Percentiles rank a stretch among this genome's conserved stretches.
Evolutionary conservation across 306 rosid genomes (phyloP).

Genomic region (Quercus variabilis): DNA sequence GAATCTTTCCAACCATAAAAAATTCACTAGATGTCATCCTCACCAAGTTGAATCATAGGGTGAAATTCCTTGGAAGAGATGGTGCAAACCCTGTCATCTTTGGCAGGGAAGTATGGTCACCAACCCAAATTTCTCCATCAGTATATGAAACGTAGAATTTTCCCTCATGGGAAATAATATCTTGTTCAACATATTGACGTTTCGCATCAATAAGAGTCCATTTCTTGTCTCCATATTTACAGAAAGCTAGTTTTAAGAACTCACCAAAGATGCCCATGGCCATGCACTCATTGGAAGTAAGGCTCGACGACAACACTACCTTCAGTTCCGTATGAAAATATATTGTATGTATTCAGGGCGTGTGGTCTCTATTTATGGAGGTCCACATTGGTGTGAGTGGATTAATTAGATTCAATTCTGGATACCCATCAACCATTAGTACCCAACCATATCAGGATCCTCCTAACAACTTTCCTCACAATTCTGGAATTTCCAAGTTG

Average conservation of each 20-base stretch:
- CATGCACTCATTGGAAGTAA: not conserved
- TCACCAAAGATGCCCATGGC: not conserved
- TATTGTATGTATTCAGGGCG: not conserved
- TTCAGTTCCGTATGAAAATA: not conserved
- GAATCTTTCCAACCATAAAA: not conserved
- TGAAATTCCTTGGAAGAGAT: not conserved
- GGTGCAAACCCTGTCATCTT: not conserved
- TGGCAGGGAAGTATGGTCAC: not conserved
- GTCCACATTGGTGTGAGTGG: too few relatives aligned
- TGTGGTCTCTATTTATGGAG: not conserved
- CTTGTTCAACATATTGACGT: not conserved
- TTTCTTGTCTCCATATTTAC: not conserved
- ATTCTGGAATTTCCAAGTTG: not conserved
- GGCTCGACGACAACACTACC: not conserved
- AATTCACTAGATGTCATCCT: not conserved
- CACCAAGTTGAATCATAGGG: not conserved
- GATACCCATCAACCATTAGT: too few relatives aligned
- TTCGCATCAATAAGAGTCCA: not conserved
- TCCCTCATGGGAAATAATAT: not conserved
- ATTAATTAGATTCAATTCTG: too few relatives aligned
- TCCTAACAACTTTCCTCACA: too few relatives aligned
- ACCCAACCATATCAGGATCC: too few relatives aligned
- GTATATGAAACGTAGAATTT: not conserved
- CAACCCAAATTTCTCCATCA: not conserved
- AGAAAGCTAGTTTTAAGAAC: not conserved